Evolutionary conservation across 768 basidiomycete genomes (phyloP), one percentile per base, ranked within the genome.

Genomic region (Phanerochaete carnosa): DNA sequence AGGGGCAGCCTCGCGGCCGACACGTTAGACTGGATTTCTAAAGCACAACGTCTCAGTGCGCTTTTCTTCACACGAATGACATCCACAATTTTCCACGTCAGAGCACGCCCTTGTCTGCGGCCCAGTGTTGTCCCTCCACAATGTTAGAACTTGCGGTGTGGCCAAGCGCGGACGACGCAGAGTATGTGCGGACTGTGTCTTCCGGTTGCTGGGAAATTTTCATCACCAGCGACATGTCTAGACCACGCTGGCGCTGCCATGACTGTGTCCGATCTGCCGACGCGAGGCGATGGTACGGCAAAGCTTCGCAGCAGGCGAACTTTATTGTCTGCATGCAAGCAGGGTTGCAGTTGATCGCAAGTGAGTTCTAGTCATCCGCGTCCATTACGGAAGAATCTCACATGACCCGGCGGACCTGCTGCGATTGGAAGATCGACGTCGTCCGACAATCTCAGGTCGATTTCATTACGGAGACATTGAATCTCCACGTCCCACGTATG

Each of bases 341-440:
- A 43, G 39, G 4, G 11, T 43, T 13, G 37, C 19, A n/a, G 51
- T 43, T 30, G 23, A 19, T 37, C 33, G 28, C 52, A 35, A 32
- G 30, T 30, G 33, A 12, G 35, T 11, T 30, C 22, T 25, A 5
- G 4, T 16, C 30, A 29, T 33, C 29, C 30, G 51, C 30, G 15
- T 22, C 29, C 22, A 32, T 22, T 9, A 33, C 51, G 51, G 51
- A 52, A 52, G 51, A 52, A 52, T 52, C 23, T 32, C 30, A 32
- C 49, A 26, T 53, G 52, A 53, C 52, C 52, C 6, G 30, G 25
- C 35, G 23, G 37, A 25, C 22, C 8, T 35, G 12, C 54, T 39
- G 33, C 25, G 35, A 55, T 55, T 55, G 54, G 54, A 55, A 22
- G 54, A 55, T 55, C 54, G 32, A 25, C 52, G 52, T 22, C 13